Evolutionary conservation across 495 filamentous ascomycete genomes (phyloP), one percentile per base, ranked within the genome.

Genomic region (Xylaria sp.): DNA sequence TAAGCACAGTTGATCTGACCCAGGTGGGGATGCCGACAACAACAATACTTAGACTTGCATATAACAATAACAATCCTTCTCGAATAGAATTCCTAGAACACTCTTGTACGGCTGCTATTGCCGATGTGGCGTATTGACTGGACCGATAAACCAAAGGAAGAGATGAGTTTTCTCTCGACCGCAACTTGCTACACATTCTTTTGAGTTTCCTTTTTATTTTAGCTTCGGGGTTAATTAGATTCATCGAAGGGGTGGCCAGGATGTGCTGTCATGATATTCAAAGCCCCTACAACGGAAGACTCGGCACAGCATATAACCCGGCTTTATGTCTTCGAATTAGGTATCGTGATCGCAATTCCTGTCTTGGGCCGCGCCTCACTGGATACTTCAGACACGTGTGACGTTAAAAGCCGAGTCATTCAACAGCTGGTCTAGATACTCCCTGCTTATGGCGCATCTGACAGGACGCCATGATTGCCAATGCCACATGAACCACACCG

Each of bases 391-490:
- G 26, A 65, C 19, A 29, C 62, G 35, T 29, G 29, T 46, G 61
- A 26, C 12, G 26, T 26, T 35, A 8, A 50, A 50, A 21, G 14
- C 48, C 41, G 40, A 12, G n/a, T 63, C 61, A n/a, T 15, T 35
- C 8, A 33, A 1, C 21, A n/a, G 31, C 33, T 29, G 64, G n/a
- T 41, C 48, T 37, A 11, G 63, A 35, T 6, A 8, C 63, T 41
- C 33, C 31, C 31, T 35, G 43, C 46, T 66, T 37, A 50, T 40
- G 64, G 33, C 35, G n/a, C 46, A 57, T 68, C 50, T 68, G 50
- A 68, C 65, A 43, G 52, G 40, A 57, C 50, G 65, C 65, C 59
- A 41, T 8, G 21, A 62, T 24, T 43, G 37, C 35, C 12, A 43
- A 58, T 44, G 26, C 65, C 43, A 48, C 40, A 40, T 33, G 53